Conservation (phyloP, 192 early-diverging fungal species). For the Kickxella alabastrina region DNA sequence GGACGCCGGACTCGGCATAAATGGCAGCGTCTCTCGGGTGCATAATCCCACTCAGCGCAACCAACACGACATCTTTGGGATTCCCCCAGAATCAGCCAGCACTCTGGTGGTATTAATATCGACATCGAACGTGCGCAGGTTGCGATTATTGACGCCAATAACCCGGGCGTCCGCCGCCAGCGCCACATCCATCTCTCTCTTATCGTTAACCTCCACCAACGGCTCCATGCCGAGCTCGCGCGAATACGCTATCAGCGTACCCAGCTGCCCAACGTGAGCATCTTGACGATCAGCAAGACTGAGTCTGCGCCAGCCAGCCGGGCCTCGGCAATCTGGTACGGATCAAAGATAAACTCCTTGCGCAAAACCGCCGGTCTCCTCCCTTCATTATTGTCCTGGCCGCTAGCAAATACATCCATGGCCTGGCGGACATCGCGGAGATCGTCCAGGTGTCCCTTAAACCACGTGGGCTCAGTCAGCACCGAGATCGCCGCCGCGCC, state of each 20-base stretch:
- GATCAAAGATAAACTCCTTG: constrained; percentile 95
- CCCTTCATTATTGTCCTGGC: too few species aligned
- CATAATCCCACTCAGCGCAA: constrained; percentile 90
- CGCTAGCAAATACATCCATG: too few species aligned
- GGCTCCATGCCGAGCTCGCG: constrained; percentile 91
- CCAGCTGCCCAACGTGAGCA: constrained; percentile 70
- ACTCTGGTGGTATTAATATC: constrained; percentile 82
- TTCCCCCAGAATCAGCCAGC: constrained; percentile 62
- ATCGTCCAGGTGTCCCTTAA: constrained; percentile 92
- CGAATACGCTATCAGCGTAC: constrained; percentile 68
- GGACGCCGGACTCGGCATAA: constrained; percentile 74
- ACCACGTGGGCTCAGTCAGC: constrained; percentile 98
- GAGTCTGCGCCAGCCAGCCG: constrained; percentile 94
- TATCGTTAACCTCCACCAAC: constrained; percentile 95
- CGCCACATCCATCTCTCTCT: constrained; percentile 84
- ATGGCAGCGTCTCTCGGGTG: constrained; percentile 74
- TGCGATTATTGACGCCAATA: constrained; percentile 98
- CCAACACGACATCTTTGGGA: constrained; percentile 66
- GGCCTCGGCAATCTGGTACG: constrained; percentile 96
- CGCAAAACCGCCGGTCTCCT: constrained; percentile 89
- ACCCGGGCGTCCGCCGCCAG: constrained; percentile 76
- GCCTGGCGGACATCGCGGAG: constrained; percentile 80
- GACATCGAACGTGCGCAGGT: constrained; percentile 93
- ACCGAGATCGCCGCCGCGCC: constrained; percentile 95
- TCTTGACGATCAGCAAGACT: constrained; percentile 92